Percentiles rank a stretch among this genome's conserved stretches.
phyloP scores from a whole-genome alignment of 2,329 filamentous ascomycete species.

The Capronia epimyces region DNA sequence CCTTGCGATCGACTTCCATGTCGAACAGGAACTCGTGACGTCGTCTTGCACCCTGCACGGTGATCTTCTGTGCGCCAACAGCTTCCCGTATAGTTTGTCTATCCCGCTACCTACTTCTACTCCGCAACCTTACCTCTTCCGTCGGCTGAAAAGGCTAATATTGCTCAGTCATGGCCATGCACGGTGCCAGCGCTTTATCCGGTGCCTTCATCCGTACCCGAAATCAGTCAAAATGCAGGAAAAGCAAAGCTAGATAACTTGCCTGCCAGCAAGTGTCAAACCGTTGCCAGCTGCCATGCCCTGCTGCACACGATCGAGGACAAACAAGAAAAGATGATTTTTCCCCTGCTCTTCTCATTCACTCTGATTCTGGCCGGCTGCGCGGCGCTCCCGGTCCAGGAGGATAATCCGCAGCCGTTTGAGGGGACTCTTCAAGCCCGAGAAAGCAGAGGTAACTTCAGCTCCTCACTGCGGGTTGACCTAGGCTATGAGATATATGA shows the following conservation, averaged over 20 bases:
- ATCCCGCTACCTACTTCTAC: background rate
- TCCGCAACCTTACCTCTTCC: background rate
- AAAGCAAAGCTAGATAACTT: background rate
- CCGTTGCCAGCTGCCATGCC: too few relatives aligned
- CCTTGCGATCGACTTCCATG: background rate
- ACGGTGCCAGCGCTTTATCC: background rate
- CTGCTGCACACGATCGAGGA: background rate
- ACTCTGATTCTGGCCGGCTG: background rate
- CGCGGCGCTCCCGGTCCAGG: slow-evolving; percentile 1
- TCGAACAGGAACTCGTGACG: background rate
- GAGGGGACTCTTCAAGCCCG: slow-evolving; percentile 5
- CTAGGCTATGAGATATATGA: slow-evolving; percentile 46
- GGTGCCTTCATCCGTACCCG: background rate
- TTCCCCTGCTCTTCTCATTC: background rate
- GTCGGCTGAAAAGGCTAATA: background rate
- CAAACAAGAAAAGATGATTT: background rate
- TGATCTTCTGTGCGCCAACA: background rate
- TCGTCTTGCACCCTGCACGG: background rate
- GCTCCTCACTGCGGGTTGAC: slow-evolving; percentile 35
- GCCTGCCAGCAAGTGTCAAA: background rate
- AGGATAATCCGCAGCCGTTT: slow-evolving; percentile 10
- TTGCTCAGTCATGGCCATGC: background rate
- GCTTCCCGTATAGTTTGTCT: background rate
- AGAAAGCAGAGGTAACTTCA: slow-evolving; percentile 6
- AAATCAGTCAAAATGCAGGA: background rate